These are phyloP conservation scores for Rhodotorula diobovata DNA, from an alignment of 768 basidiomycete genomes.

Conservation along the genomic window DNA sequence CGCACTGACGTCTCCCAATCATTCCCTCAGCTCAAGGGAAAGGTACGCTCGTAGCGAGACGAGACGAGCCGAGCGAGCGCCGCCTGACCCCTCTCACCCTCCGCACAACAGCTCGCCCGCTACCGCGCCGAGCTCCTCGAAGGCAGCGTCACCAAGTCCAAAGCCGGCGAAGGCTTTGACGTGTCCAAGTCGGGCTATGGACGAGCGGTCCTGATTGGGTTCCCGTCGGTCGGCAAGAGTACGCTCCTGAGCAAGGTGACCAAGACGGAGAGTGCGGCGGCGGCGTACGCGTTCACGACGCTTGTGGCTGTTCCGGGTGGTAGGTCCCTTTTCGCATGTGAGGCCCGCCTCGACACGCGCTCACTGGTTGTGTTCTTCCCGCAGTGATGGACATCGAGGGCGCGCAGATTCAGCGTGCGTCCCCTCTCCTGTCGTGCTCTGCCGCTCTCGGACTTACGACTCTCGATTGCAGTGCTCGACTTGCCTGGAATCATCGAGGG, in stretches of 20 bases:
- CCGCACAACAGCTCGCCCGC: constrained; percentile 49
- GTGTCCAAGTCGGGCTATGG: constrained; percentile 41
- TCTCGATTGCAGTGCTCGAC: constrained; percentile 36
- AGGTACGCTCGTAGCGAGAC: not conserved
- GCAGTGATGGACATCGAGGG: constrained; percentile 84
- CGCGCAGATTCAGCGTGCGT: constrained; percentile 68
- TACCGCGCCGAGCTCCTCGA: constrained; percentile 94
- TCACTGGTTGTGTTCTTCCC: too few relatives aligned
- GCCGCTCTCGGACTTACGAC: not conserved
- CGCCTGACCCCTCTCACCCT: not conserved
- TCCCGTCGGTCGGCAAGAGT: constrained; percentile 93
- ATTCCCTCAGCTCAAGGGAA: not conserved
- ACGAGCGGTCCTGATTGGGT: constrained; percentile 70
- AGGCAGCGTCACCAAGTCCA: constrained; percentile 75
- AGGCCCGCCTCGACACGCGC: not conserved
- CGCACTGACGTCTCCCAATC: too few relatives aligned
- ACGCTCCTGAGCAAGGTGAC: constrained; percentile 88
- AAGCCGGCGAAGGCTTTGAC: constrained; percentile 39
- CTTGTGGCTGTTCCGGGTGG: constrained; percentile 78
- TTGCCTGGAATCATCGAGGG: constrained; percentile 47
- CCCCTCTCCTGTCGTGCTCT: not conserved
- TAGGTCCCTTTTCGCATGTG: constrained; percentile 3
- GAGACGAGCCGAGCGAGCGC: not conserved
- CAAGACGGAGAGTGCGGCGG: constrained; percentile 80
- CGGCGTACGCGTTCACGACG: constrained; percentile 51